A percentile compares a stretch with the other conserved stretches of the same genome.
Conservation (phyloP, 805 yeast genomes). For the Komagataella pseudopastoris region DNA sequence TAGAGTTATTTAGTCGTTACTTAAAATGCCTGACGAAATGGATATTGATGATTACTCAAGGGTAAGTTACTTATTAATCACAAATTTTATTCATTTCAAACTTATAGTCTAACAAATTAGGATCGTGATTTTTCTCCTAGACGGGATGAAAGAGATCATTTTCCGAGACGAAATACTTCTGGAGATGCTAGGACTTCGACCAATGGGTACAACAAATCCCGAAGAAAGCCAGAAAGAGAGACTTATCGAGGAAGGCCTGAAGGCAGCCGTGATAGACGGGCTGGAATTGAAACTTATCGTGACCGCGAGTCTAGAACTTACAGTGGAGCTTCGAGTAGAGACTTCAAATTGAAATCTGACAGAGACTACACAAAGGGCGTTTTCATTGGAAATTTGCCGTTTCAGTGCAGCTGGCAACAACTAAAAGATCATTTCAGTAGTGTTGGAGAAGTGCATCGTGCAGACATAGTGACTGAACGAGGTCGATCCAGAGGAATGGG, state of each 20-base stretch:
- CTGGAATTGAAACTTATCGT: slow-evolving; percentile 10
- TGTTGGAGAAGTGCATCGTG: slow-evolving; percentile 57
- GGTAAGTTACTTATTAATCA: slow-evolving; percentile 23
- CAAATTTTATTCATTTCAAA: not conserved
- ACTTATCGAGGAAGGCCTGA: slow-evolving; percentile 17
- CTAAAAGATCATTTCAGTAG: slow-evolving; percentile 45
- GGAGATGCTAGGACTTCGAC: not conserved
- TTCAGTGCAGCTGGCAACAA: slow-evolving; percentile 43
- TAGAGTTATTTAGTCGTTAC: not conserved
- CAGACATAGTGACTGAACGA: slow-evolving; percentile 67
- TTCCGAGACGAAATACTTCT: not conserved
- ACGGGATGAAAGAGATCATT: not conserved
- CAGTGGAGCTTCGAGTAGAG: slow-evolving; percentile 14
- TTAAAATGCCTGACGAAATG: slow-evolving; percentile 40
- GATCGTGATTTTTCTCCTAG: not conserved
- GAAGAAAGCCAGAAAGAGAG: not conserved
- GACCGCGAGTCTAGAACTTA: slow-evolving; percentile 9
- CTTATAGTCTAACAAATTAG: not conserved
- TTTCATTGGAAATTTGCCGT: slow-evolving; percentile 66
- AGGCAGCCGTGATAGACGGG: slow-evolving; percentile 13
- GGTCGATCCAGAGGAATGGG: slow-evolving; percentile 87
- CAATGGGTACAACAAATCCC: not conserved
- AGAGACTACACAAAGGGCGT: slow-evolving; percentile 56
- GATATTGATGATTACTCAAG: slow-evolving; percentile 51
- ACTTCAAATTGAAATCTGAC: slow-evolving; percentile 3